phyloP scores from a whole-genome alignment of 306 rosid genomes.

The Dalbergia cochinchinensis region DNA sequence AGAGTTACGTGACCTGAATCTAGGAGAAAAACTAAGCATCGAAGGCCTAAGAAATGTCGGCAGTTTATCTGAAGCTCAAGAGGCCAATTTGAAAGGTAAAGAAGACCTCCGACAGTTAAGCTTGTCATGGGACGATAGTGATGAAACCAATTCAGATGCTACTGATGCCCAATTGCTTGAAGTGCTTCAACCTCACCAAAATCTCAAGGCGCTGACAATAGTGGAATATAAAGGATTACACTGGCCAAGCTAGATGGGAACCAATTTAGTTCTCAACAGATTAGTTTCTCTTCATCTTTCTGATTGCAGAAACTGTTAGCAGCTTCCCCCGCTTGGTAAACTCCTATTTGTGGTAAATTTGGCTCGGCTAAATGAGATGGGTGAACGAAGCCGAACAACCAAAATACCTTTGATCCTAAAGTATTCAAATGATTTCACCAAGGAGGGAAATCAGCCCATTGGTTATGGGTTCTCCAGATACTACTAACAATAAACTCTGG shows the following conservation, averaged over 20 bases:
- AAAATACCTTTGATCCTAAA: too few relatives aligned
- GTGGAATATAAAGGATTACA: neutral
- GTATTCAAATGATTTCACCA: too few relatives aligned
- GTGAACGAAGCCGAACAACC: too few relatives aligned
- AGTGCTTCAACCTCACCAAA: constrained; percentile 4
- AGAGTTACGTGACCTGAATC: constrained; percentile 1
- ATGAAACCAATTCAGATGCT: too few relatives aligned
- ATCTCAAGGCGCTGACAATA: neutral
- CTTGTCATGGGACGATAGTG: neutral
- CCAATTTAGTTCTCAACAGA: neutral
- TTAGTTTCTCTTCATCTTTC: neutral
- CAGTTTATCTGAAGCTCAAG: neutral
- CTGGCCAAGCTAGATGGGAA: neutral
- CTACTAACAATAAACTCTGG: too few relatives aligned
- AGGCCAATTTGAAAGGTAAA: constrained; percentile 14
- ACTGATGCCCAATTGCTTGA: neutral
- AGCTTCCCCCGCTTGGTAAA: neutral
- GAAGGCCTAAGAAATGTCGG: neutral
- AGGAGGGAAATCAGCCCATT: too few relatives aligned
- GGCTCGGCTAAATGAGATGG: too few relatives aligned
- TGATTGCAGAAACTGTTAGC: neutral
- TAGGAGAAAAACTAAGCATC: neutral
- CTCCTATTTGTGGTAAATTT: too few relatives aligned
- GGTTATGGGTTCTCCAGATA: too few relatives aligned
- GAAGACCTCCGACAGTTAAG: neutral